A percentile compares a stretch with the other conserved stretches of the same genome.
Evolutionary conservation across 768 basidiomycete genomes (phyloP).

Genomic region (Lactifluus hygrophoroides): DNA sequence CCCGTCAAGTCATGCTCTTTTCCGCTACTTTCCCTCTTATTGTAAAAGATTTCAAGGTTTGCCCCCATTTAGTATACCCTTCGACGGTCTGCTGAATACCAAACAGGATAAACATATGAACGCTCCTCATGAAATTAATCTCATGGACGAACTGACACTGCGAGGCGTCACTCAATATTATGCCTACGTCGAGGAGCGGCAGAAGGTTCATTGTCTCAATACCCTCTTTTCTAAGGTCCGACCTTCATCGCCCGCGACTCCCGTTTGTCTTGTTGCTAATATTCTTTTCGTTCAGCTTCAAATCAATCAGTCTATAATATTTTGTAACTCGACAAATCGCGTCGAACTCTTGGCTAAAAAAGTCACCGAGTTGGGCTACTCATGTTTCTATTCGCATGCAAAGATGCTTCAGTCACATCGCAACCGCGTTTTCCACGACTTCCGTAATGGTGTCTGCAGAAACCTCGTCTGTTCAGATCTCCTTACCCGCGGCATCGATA

Average conservation of each 20-base stretch:
- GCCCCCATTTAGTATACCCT: constrained; percentile 12
- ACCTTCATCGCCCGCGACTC: neutral
- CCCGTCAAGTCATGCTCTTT: constrained; percentile 97
- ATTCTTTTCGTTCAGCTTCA: constrained; percentile 55
- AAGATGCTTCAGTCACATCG: constrained; percentile 99
- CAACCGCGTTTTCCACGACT: constrained; percentile 99
- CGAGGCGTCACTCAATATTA: constrained; percentile 99
- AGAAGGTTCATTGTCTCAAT: constrained; percentile 99
- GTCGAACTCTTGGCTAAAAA: constrained; percentile 99
- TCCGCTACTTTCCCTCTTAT: constrained; percentile 98
- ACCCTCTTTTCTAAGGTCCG: constrained; percentile 95
- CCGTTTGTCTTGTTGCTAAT: constrained; percentile 3
- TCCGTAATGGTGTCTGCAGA: constrained; percentile 95
- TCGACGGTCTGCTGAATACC: constrained; percentile 15
- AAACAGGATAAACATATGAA: constrained; percentile 91
- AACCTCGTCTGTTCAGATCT: constrained; percentile 98
- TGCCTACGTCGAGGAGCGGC: constrained; percentile 97
- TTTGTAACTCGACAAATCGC: constrained; percentile 99
- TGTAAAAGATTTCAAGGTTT: constrained; percentile 97
- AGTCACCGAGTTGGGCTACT: constrained; percentile 98
- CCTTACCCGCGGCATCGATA: constrained; percentile 97
- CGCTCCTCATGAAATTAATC: constrained; percentile 93
- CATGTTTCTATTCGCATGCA: constrained; percentile 99
- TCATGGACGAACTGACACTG: constrained; percentile 99
- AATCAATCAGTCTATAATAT: constrained; percentile 99